Base-by-base conservation (phyloP, 495 filamentous ascomycete genomes). In the Podospora fimiseda region DNA sequence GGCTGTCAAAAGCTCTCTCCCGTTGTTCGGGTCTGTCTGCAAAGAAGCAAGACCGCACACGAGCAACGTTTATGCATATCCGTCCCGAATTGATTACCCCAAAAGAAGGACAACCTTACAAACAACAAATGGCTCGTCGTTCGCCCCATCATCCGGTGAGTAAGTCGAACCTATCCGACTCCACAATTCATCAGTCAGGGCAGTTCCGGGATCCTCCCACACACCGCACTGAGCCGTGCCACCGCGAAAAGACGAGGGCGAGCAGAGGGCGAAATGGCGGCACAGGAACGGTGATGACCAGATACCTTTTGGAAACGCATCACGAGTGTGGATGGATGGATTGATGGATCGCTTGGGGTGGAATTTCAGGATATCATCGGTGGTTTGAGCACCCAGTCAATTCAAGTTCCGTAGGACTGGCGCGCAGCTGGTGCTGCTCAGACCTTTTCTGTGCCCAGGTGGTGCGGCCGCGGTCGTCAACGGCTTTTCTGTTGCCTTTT, bases 51-150 rank as follows among this genome's bases (percentile, higher is more conserved):
- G 33, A 16, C 20, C 27, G 44, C 44, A 47, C 23, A 22, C 18
- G 19, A 19, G 42, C 22, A 44, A 22, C 42, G 22, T 44, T 22
- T 16, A 13, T 21, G 19, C 42, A 22, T n/a, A 22, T n/a, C 42
- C 13, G 20, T 13, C 22, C 52, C 48, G 42, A 43, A 56, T 56
- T 52, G 49, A 52, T 14, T 43, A 44, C 52, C n/a, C n/a, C n/a
- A 18, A 18, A 41, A 7, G 16, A 48, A 11, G 27, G 27, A 33
- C 27, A 11, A 11, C 11, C 27, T 33, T 33, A 33, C 27, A 33
- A 33, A 33, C 27, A 57, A 52, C 23, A 57, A 57, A 57, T 57
- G 44, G 55, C 55, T 57, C 53, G 42, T 44, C 44, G 49, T 52
- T 49, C 42, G 48, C 40, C 55, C 55, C 52, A 52, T 39, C 39